Evolutionary conservation across 225 moss, liverwort and hornwort genomes (phyloP).

Genomic region (Ulota crispa): DNA sequence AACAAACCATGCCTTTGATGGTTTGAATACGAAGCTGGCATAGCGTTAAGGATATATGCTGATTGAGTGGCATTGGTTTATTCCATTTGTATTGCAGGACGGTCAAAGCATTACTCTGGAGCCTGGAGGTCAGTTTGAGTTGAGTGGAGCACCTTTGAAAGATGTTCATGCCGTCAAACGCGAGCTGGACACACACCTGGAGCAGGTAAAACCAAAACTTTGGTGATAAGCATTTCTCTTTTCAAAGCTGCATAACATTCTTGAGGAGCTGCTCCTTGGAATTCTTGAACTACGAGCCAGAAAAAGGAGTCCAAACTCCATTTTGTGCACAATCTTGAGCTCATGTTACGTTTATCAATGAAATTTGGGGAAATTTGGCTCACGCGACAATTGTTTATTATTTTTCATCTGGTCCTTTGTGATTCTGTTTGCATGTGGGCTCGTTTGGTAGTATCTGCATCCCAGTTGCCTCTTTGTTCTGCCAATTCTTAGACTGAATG

Average conservation of each 20-base stretch:
- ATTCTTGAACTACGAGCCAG: neutral
- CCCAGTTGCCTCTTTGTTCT: neutral
- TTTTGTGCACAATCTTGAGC: neutral
- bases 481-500: neutral
- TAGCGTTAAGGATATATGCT: neutral
- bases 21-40: neutral
- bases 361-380: neutral
- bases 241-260: neutral
- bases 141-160: conserved; percentile 81
- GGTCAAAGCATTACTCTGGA: conserved; percentile 86
- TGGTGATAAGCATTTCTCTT: neutral
- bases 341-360: neutral
- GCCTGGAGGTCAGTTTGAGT: conserved; percentile 93
- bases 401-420: neutral
- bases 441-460: neutral
- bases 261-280: neutral
- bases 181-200: conserved; percentile 82
- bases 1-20: neutral
- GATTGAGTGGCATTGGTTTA: neutral
- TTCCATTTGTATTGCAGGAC: conserved; percentile 37
- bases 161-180: conserved; percentile 63
- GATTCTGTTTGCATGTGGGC: neutral
- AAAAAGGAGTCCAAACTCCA: neutral
- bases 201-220: conserved; percentile 49
- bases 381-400: neutral